These are phyloP conservation scores for Cordyceps militaris DNA, from an alignment of 2,329 filamentous ascomycete genomes.

Conservation along the genomic window DNA sequence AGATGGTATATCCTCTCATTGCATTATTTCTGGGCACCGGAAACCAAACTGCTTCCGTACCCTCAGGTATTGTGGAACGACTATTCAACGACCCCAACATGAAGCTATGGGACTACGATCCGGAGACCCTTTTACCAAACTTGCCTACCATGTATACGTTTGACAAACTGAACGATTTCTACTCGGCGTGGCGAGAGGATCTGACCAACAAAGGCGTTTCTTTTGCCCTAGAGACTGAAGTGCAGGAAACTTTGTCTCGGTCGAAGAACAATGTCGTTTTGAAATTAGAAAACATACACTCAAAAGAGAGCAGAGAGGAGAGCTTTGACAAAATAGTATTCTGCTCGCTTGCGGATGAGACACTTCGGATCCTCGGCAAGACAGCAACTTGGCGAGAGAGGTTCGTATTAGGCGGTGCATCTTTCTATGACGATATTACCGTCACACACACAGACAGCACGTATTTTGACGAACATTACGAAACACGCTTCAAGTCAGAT, in stretches of 20 bases:
- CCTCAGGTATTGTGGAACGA: conserved; percentile 58
- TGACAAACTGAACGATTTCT: conserved; percentile 54
- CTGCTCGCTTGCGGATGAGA: conserved; percentile 58
- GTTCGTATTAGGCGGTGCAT: conserved; percentile 62
- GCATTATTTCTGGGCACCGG: conserved; percentile 69
- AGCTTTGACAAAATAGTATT: conserved; percentile 60
- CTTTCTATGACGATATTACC: conserved; percentile 64
- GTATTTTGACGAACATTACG: conserved; percentile 64
- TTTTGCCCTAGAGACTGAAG: conserved; percentile 49
- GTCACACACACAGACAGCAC: conserved; percentile 58
- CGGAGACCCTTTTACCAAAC: conserved; percentile 48
- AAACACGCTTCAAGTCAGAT: conserved; percentile 48
- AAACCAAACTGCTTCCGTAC: conserved; percentile 66
- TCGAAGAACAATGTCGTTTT: conserved; percentile 46
- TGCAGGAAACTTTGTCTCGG: conserved; percentile 44
- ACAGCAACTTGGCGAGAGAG: conserved; percentile 55
- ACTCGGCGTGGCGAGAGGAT: conserved; percentile 50
- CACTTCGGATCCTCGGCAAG: conserved; percentile 51
- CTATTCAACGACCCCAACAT: conserved; percentile 52
- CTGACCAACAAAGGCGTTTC: conserved; percentile 47
- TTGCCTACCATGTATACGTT: conserved; percentile 61
- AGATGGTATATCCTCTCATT: conserved; percentile 63
- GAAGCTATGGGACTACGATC: conserved; percentile 53
- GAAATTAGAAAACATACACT: conserved; percentile 41
- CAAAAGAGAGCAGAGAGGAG: conserved; percentile 46